Evolutionary conservation across 805 yeast species (phyloP), one percentile per base, ranked within the genome.

Genomic region (Zygosaccharomyces bailii): DNA sequence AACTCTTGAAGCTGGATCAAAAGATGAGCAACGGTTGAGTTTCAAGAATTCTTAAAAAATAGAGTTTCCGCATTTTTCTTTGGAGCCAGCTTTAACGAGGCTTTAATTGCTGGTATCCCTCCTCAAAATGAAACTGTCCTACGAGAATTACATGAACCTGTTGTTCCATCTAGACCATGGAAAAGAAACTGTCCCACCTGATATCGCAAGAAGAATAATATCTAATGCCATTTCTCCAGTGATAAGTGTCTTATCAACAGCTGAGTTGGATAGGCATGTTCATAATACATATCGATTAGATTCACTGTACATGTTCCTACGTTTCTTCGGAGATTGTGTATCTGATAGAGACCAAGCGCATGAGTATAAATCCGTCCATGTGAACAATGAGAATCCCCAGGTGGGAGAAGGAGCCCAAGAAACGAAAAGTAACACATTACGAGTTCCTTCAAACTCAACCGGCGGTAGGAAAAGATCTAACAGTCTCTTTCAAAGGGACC

Each of bases 141-240:
- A 60, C 49, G 66, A 60, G 49, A 54, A 55, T 43, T 55, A 57
- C 46, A 60, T 61, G 65, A 61, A 61, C 40, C 50, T 61, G 16
- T 43, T 52, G 29, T 50, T 53, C 38, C 65, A 63, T 48, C 43
- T 58, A 39, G 60, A 60, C 16, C 51, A 50, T 33, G 48, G 48
- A 13, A 34, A 50, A 21, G 63, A 63, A 33, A 54, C 52, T 10
- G 60, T 62, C 5, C 66, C 66, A 3, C 50, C 54, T 32, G 67
- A 63, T 31, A 60, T 62, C 19, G 56, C 67, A 11, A 60, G 55
- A 45, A 52, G 61, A 31, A 56, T 63, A 18, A 52, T 63, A 6
- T 57, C 61, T 10, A 57, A 61, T 51, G 63, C 66, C 1, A 55
- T 64, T 23, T 58, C 68, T 8, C 68, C 68, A 4, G 61, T 63